These are phyloP conservation scores for Pachysandra terminalis DNA, from an alignment of 164 flowering plant genomes.

Conservation along the genomic window DNA sequence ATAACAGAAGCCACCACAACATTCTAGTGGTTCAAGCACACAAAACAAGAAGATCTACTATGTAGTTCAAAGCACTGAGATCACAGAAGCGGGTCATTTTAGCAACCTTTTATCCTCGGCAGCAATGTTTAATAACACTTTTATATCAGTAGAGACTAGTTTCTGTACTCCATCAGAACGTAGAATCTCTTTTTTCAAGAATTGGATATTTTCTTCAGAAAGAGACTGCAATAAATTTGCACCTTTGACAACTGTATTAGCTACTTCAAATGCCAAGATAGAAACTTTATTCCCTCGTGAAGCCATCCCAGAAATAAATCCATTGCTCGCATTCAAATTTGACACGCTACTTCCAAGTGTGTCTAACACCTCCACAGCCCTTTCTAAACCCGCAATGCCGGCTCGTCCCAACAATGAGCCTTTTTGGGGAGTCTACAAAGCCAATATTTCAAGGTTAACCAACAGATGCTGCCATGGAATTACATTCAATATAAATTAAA, in stretches of 20 bases:
- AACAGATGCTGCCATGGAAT: not conserved
- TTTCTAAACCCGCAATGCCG: slow-evolving; percentile 46
- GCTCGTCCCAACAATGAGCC: slow-evolving; percentile 50
- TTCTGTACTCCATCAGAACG: slow-evolving; percentile 46
- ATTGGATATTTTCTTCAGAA: slow-evolving; percentile 49
- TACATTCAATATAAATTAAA: not conserved
- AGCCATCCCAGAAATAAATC: slow-evolving; percentile 39
- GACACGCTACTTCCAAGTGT: slow-evolving; percentile 65
- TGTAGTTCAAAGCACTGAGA: not conserved
- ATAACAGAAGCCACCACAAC: not conserved
- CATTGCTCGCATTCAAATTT: slow-evolving; percentile 38
- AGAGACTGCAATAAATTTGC: slow-evolving; percentile 52
- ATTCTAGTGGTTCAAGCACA: not conserved
- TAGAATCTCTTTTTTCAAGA: slow-evolving; percentile 49
- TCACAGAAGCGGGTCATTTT: not conserved
- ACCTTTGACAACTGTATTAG: slow-evolving; percentile 62
- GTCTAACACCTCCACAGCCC: slow-evolving; percentile 59
- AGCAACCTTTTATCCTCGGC: slow-evolving; percentile 65
- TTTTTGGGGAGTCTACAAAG: slow-evolving; percentile 25
- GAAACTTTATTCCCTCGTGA: slow-evolving; percentile 48
- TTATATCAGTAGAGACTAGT: slow-evolving; percentile 52
- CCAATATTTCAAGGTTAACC: not conserved
- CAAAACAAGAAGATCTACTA: not conserved
- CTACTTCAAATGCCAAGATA: slow-evolving; percentile 70
- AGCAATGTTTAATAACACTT: slow-evolving; percentile 50